Percentiles rank a stretch among this genome's conserved stretches.
Conservation (phyloP, 225 moss, liverwort and hornwort genomes). For the Sphagnum contortum region DNA sequence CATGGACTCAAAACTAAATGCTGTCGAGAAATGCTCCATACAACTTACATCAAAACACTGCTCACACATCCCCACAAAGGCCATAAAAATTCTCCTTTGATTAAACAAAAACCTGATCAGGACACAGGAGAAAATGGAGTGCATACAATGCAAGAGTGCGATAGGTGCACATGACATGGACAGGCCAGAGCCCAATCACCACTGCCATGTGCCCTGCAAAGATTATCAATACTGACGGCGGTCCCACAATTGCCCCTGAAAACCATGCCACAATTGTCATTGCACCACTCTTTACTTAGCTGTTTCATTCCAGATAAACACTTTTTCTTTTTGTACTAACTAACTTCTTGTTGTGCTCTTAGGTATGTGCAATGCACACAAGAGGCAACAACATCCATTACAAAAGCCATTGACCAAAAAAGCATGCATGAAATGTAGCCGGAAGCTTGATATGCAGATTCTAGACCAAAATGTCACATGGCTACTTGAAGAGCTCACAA, state of each 20-base stretch:
- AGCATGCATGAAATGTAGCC: too few relatives aligned
- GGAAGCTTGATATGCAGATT: too few relatives aligned
- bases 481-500: too few relatives aligned
- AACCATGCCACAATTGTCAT: neutral
- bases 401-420: too few relatives aligned
- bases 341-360: neutral
- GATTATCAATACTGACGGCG: conserved; percentile 35
- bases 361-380: too few relatives aligned
- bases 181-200: conserved; percentile 56
- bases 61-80: too few relatives aligned
- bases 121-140: conserved; percentile 4
- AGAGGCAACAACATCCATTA: too few relatives aligned
- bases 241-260: conserved; percentile 56
- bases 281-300: neutral
- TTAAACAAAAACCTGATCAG: neutral
- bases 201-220: conserved; percentile 50
- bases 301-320: neutral
- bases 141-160: conserved; percentile 53
- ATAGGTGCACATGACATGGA: conserved; percentile 54
- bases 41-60: too few relatives aligned
- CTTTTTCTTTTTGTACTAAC: neutral
- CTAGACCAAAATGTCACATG: too few relatives aligned
- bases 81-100: neutral
- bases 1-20: neutral
- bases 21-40: neutral